Evolutionary conservation across 1,139 yeast genomes (phyloP), one percentile per base, ranked within the genome.

Genomic region (Hyphopichia wangnamkhiaoensis): DNA sequence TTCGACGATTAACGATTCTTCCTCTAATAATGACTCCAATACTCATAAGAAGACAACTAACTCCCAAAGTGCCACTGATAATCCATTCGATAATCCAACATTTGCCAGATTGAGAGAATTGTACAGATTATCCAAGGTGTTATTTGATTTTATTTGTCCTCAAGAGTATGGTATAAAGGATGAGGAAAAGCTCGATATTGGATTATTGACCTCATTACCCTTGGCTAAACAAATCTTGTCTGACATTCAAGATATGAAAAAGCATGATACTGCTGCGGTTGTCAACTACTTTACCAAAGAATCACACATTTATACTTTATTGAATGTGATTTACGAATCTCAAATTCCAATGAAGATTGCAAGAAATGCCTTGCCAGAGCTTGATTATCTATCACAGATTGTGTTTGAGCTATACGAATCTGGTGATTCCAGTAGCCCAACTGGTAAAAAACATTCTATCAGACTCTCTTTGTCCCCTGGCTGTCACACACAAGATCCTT

Each of bases 101-200:
- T 90, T 77, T 59, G 84, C 86, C 19, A 77, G 89, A 47, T 72
- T 94, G 43, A 76, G 98, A 50, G 98, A 94, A 57, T 73, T 94
- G 41, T 94, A 91, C 61, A 74, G 93, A 47, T 72, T 94, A 40
- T 88, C 97, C 0, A 94, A 94, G 61, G 96, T 94, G 4, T 68
- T 94, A 48, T 94, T 94, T 65, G 99, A 94, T 64, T 93, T 93
- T 55, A 90, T 94, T 38, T 93, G 98, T 63, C 99, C 99, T 10
- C 98, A 94, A 63, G 98, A 94, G 58, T 94, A 94, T 58, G 99
- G 99, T 47, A 94, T 94, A 50, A 91, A 91, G 48, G 96, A 90
- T 55, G 87, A 86, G 56, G 98, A 94, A 60, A 94, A 94, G 59
- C 74, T 94, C 45, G 98, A 94, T 60, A 94, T 94, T 68, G 98